phyloP scores from a whole-genome alignment of 495 filamentous ascomycete species.

The Paragyromitra xinjiangensis region DNA sequence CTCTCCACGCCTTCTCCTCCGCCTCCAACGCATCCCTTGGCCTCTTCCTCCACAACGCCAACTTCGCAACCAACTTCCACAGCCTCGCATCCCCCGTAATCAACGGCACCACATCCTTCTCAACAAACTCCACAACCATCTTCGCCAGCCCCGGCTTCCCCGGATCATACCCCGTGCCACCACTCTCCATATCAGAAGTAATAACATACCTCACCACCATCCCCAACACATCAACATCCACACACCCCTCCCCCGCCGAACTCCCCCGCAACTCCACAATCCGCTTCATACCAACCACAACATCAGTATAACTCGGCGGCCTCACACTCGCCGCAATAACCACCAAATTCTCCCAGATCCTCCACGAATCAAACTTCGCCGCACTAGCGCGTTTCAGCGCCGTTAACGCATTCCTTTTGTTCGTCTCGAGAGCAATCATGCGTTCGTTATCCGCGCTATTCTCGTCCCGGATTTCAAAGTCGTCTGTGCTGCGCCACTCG shows the following conservation, averaged over 20 bases:
- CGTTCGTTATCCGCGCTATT: constrained; percentile 3
- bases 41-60: constrained; percentile 74
- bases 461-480: constrained; percentile 54
- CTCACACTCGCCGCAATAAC: constrained; percentile 79
- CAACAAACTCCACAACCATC: constrained; percentile 74
- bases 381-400: constrained; percentile 85
- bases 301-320: constrained; percentile 76
- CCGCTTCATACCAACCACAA: constrained; percentile 74
- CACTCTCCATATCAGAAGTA: constrained; percentile 54
- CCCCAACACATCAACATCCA: constrained; percentile 77
- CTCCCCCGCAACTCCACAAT: constrained; percentile 77
- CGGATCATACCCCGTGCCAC: constrained; percentile 48
- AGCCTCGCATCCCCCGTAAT: constrained; percentile 80
- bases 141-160: constrained; percentile 58
- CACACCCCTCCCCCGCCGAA: constrained; percentile 74
- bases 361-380: constrained; percentile 81
- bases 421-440: constrained; percentile 65
- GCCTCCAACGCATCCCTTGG: constrained; percentile 77
- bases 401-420: constrained; percentile 75
- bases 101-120: constrained; percentile 75
- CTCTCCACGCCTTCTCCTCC: constrained; percentile 88
- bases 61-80: constrained; percentile 75
- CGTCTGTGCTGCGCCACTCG: constrained; percentile 38
- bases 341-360: constrained; percentile 96
- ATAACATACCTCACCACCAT: constrained; percentile 76